phyloP scores from a whole-genome alignment of 2,329 filamentous ascomycete genomes.

The Cryoendolithus antarcticus region DNA sequence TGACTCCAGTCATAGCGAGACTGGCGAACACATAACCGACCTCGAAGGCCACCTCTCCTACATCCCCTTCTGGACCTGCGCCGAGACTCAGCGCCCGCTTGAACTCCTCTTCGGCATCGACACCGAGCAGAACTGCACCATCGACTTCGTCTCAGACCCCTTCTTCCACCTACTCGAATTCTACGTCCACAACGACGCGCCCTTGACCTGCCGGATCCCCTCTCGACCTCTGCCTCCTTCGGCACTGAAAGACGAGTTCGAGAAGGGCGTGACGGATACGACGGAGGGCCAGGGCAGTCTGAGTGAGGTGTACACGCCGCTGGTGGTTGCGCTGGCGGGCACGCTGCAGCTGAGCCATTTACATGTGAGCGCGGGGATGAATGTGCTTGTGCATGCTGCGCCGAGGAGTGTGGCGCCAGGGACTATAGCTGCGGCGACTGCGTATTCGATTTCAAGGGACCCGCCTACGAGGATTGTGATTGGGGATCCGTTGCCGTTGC shows the following conservation, averaged over 20 bases:
- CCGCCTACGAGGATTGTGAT: constrained; percentile 60
- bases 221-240: constrained; percentile 50
- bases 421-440: constrained; percentile 74
- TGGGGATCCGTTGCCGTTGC: constrained; percentile 68
- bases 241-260: constrained; percentile 21
- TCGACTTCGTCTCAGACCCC: constrained; percentile 61
- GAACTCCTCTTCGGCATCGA: constrained; percentile 79
- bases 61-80: constrained; percentile 80
- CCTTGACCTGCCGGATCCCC: constrained; percentile 79
- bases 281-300: constrained; percentile 25
- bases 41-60: constrained; percentile 74
- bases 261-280: constrained; percentile 21
- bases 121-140: constrained; percentile 69
- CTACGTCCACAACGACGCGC: constrained; percentile 97
- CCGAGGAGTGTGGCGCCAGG: constrained; percentile 43
- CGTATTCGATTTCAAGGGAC: constrained; percentile 60
- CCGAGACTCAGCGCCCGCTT: constrained; percentile 72
- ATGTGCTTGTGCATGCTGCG: constrained; percentile 69
- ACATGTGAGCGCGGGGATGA: constrained; percentile 80
- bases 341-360: constrained; percentile 81
- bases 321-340: constrained; percentile 80
- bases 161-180: constrained; percentile 90
- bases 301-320: constrained; percentile 55
- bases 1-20: constrained; percentile 48
- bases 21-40: constrained; percentile 79